Conservation (phyloP, 208 protist species). For the Acanthamoeba castellanii region DNA sequence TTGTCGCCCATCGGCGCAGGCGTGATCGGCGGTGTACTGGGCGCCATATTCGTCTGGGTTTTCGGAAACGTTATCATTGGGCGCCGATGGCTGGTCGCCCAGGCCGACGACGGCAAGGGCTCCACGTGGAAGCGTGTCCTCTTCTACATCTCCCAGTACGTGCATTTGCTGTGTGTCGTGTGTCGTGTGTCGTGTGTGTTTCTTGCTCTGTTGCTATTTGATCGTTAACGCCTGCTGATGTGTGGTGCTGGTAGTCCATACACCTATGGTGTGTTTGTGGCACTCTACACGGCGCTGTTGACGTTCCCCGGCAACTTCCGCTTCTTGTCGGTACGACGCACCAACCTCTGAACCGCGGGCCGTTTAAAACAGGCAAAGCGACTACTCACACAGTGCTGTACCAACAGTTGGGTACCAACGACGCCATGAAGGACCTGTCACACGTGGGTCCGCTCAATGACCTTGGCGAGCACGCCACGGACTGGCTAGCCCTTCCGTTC, state of each 20-base stretch:
- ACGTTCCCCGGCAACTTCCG: slow-evolving; percentile 61
- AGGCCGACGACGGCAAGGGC: slow-evolving; percentile 6
- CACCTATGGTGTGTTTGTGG: slow-evolving; percentile 52
- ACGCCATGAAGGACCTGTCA: slow-evolving; percentile 14
- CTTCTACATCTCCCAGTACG: slow-evolving; percentile 66
- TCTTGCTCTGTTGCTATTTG: background rate
- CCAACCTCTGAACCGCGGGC: background rate
- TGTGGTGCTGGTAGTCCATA: slow-evolving; percentile 42
- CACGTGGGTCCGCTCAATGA: slow-evolving; percentile 28
- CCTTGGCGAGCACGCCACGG: background rate
- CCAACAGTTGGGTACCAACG: background rate
- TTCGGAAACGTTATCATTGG: background rate
- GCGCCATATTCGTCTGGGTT: slow-evolving; percentile 11
- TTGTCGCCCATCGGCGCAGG: background rate
- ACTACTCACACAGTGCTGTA: background rate
- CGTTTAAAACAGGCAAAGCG: background rate
- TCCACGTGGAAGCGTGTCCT: background rate
- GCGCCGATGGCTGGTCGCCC: slow-evolving; percentile 27
- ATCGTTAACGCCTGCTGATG: background rate
- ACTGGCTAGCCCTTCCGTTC: slow-evolving; percentile 24
- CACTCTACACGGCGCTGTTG: background rate
- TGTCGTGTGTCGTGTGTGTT: background rate
- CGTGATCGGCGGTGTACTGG: background rate
- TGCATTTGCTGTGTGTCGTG: too few relatives aligned
- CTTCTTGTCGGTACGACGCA: slow-evolving; percentile 50